Percentiles rank a stretch among this genome's conserved stretches.
phyloP scores from a whole-genome alignment of 495 filamentous ascomycete species.

The Bathelium albidoporum region DNA sequence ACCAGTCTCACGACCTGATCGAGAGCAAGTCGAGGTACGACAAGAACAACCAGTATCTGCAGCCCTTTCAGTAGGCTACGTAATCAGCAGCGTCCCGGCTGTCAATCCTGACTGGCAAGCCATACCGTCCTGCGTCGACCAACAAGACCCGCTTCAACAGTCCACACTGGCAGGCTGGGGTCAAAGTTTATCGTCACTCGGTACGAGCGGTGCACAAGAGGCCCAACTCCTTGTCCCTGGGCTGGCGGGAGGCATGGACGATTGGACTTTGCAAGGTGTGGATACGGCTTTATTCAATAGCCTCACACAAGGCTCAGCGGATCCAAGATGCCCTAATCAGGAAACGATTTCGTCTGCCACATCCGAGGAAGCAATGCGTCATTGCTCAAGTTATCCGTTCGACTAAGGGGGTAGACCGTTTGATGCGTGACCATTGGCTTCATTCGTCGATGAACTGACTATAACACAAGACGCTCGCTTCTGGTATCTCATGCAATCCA shows the following conservation, averaged over 20 bases:
- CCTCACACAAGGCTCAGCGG: constrained; percentile 22
- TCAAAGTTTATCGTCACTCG: not conserved
- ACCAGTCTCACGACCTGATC: not conserved
- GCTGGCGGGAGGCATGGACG: constrained; percentile 22
- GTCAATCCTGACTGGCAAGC: too few relatives aligned
- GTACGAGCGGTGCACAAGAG: constrained; percentile 5
- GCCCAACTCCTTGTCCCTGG: constrained; percentile 15
- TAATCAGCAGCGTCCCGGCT: not conserved
- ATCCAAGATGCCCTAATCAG: too few relatives aligned
- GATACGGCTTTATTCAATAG: constrained; percentile 35
- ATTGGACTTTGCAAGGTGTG: constrained; percentile 34
- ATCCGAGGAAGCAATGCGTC: too few relatives aligned
- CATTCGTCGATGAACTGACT: too few relatives aligned
- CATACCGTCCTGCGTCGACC: not conserved
- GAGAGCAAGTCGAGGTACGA: too few relatives aligned
- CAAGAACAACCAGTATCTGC: not conserved
- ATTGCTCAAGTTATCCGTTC: too few relatives aligned
- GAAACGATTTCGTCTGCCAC: too few relatives aligned
- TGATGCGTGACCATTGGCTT: too few relatives aligned
- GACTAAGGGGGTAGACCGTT: too few relatives aligned
- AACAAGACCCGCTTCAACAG: not conserved
- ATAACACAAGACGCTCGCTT: too few relatives aligned
- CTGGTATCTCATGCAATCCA: too few relatives aligned
- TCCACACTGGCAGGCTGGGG: not conserved
- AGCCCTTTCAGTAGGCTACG: not conserved